phyloP scores from a whole-genome alignment of 176 grass and related monocot species.

The Avena atlantica region DNA sequence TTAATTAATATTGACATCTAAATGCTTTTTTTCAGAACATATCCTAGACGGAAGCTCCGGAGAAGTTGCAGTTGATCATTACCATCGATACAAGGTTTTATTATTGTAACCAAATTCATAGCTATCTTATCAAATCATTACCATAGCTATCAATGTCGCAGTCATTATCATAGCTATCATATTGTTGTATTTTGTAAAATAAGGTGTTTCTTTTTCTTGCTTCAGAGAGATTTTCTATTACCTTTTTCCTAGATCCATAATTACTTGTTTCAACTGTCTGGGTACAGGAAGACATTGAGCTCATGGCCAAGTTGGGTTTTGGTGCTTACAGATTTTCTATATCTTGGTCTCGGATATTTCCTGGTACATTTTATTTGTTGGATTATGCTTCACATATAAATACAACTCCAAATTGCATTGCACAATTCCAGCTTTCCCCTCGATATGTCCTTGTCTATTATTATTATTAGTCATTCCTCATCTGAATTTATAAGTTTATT shows the following conservation, averaged over 20 bases:
- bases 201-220: background rate
- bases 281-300: slow-evolving; percentile 90
- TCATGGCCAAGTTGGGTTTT: slow-evolving; percentile 90
- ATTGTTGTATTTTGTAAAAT: slow-evolving; percentile 11
- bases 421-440: background rate
- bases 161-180: no score
- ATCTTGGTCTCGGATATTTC: slow-evolving; percentile 95
- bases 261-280: slow-evolving; percentile 46
- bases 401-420: background rate
- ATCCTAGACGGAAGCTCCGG: slow-evolving; percentile 73
- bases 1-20: background rate
- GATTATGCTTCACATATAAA: slow-evolving; percentile 20
- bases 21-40: slow-evolving; percentile 66
- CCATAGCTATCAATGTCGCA: no score
- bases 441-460: background rate
- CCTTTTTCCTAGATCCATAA: slow-evolving; percentile 23
- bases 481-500: slow-evolving; percentile 36
- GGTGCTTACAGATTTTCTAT: slow-evolving; percentile 95
- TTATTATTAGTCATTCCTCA: background rate
- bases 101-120: background rate
- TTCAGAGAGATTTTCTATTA: background rate
- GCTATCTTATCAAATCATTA: background rate
- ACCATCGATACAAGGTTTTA: slow-evolving; percentile 90
- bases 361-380: slow-evolving; percentile 65
- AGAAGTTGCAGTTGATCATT: slow-evolving; percentile 94